Percentiles rank a stretch among this genome's conserved stretches.
These are phyloP conservation scores for Gaultheria prostrata DNA, from an alignment of 148 eudicot genomes.

Conservation along the genomic window DNA sequence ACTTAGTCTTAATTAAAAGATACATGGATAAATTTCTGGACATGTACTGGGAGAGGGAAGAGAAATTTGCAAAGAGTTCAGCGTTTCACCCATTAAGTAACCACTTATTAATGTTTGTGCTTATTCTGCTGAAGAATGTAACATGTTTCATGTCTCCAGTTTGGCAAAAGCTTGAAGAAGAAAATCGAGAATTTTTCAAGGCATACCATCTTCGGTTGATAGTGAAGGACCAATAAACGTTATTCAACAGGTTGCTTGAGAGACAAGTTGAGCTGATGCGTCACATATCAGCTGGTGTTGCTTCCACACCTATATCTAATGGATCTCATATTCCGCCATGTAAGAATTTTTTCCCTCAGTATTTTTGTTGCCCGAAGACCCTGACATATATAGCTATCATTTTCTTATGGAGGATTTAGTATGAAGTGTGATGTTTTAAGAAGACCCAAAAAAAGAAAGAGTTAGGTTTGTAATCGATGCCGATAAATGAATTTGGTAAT, in stretches of 20 bases:
- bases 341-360: conserved; percentile 27
- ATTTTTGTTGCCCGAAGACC: neutral
- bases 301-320: conserved; percentile 51
- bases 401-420: no score
- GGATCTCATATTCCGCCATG: conserved; percentile 63
- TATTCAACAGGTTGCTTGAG: conserved; percentile 69
- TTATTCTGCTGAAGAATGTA: conserved; percentile 12
- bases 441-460: no score
- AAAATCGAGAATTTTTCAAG: conserved; percentile 86
- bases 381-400: no score
- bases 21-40: neutral
- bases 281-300: conserved; percentile 50
- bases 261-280: conserved; percentile 63
- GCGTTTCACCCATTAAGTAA: neutral
- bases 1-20: no score
- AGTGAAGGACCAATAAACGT: conserved; percentile 66
- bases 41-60: neutral
- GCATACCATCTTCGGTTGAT: conserved; percentile 76
- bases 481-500: neutral
- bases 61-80: neutral
- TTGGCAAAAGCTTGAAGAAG: conserved; percentile 90
- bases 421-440: no score
- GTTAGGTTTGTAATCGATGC: neutral
- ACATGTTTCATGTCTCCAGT: conserved; percentile 41
- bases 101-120: neutral